Percentiles rank a stretch among this genome's conserved stretches.
These are phyloP conservation scores for Trametes cubensis DNA, from an alignment of 768 basidiomycete species.

Conservation along the genomic window DNA sequence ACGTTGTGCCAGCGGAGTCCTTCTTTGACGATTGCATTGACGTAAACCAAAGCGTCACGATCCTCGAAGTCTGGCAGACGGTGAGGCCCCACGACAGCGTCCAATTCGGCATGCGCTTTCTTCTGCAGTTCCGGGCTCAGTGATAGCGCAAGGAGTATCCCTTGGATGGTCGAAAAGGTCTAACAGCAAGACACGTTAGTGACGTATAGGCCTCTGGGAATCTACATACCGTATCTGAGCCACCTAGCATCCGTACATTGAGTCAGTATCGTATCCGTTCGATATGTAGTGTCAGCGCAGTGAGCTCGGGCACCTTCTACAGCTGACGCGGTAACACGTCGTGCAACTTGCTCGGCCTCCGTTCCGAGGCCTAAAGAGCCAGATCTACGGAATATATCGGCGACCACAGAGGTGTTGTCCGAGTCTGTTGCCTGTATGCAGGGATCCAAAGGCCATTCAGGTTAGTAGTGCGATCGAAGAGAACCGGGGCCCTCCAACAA, in stretches of 20 bases:
- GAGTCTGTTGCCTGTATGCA: neutral
- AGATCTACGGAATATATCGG: neutral
- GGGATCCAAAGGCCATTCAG: too few species aligned
- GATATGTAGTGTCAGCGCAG: neutral
- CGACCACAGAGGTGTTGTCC: neutral
- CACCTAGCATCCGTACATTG: neutral
- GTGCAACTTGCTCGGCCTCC: neutral
- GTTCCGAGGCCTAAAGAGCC: neutral
- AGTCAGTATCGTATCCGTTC: too few species aligned
- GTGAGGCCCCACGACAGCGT: constrained; percentile 7
- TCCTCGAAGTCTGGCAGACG: constrained; percentile 14
- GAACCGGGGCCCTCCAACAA: too few species aligned
- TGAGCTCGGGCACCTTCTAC: neutral
- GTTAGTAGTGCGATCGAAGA: too few species aligned
- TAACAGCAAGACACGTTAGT: neutral
- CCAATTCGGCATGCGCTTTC: constrained; percentile 16
- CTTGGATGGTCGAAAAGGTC: constrained; percentile 5
- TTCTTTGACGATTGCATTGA: constrained; percentile 19
- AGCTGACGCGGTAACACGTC: neutral
- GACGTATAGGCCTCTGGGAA: neutral
- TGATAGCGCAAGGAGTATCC: constrained; percentile 11
- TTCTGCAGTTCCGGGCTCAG: constrained; percentile 6
- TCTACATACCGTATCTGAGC: constrained; percentile 7
- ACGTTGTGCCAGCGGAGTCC: constrained; percentile 18
- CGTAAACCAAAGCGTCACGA: constrained; percentile 7